Percentiles rank a stretch among this genome's conserved stretches.
Conservation (phyloP, 345 rosid genomes). For the Gossypium stocksii region DNA sequence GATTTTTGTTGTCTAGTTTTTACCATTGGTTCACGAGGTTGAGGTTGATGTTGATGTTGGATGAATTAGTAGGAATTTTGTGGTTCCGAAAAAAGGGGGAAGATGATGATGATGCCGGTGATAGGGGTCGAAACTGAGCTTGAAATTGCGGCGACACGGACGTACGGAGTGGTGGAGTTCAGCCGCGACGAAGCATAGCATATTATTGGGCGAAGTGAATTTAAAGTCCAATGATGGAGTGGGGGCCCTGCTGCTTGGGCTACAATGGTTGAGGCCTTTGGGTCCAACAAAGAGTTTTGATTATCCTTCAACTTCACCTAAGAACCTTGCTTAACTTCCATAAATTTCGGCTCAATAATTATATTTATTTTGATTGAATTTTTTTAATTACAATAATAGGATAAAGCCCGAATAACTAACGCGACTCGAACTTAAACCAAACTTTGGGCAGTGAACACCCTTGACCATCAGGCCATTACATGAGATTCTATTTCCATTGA, state of each 20-base stretch:
- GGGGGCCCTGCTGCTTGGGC: too few relatives aligned
- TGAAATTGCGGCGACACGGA: conserved; percentile 1
- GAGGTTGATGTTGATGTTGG: not conserved
- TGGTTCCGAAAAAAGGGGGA: not conserved
- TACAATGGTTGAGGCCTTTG: too few relatives aligned
- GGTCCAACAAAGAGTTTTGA: too few relatives aligned
- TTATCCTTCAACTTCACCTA: too few relatives aligned
- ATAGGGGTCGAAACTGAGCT: not conserved
- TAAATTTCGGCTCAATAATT: too few relatives aligned
- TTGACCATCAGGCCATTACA: too few relatives aligned
- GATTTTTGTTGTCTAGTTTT: conserved; percentile 67
- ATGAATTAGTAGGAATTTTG: not conserved
- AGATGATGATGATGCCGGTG: not conserved
- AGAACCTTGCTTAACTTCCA: too few relatives aligned
- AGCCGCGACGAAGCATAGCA: not conserved
- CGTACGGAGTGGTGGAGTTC: not conserved
- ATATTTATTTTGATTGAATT: too few relatives aligned
- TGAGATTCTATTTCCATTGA: too few relatives aligned
- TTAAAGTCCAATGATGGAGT: not conserved
- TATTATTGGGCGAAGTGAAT: not conserved
- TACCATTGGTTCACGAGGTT: conserved; percentile 40
- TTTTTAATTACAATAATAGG: too few relatives aligned
- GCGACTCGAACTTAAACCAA: rapidly evolving
- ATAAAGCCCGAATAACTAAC: too few relatives aligned
- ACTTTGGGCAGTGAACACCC: too few relatives aligned